Conservation (phyloP, 2,329 filamentous ascomycete species). For the Xylaria sp. region DNA sequence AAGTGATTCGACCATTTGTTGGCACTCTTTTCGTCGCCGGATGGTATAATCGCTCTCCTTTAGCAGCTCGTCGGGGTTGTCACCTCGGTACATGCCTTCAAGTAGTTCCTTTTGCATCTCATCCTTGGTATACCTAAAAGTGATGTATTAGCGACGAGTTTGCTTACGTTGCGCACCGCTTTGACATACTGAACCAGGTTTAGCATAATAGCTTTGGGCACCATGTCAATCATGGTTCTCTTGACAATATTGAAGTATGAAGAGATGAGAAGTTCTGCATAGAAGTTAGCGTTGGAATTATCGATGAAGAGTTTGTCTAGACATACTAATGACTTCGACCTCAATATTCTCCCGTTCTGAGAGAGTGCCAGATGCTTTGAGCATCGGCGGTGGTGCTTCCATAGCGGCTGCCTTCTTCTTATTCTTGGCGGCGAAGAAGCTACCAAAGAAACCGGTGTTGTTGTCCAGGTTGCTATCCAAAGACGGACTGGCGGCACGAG, state of each 20-base stretch:
- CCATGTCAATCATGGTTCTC: conserved; percentile 99
- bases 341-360: conserved; percentile 95
- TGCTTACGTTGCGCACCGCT: not conserved
- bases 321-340: conserved; percentile 96
- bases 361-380: conserved; percentile 93
- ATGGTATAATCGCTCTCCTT: conserved; percentile 99
- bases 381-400: conserved; percentile 90
- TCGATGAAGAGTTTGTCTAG: not conserved
- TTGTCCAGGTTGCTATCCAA: conserved; percentile 59
- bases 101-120: conserved; percentile 98
- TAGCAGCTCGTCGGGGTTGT: conserved; percentile 90
- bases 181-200: conserved; percentile 87
- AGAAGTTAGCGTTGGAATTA: conserved; percentile 33
- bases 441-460: conserved; percentile 92
- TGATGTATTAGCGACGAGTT: conserved; percentile 36
- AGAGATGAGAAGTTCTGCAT: conserved; percentile 85
- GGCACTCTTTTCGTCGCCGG: conserved; percentile 94
- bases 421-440: conserved; percentile 99
- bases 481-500: conserved; percentile 79
- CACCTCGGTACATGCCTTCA: conserved; percentile 95
- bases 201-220: conserved; percentile 98
- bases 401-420: conserved; percentile 99
- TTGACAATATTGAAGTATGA: conserved; percentile 99
- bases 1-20: conserved; percentile 98
- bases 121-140: conserved; percentile 84